phyloP scores from a whole-genome alignment of 2,329 filamentous ascomycete genomes.

The Trichoderma sp. region DNA sequence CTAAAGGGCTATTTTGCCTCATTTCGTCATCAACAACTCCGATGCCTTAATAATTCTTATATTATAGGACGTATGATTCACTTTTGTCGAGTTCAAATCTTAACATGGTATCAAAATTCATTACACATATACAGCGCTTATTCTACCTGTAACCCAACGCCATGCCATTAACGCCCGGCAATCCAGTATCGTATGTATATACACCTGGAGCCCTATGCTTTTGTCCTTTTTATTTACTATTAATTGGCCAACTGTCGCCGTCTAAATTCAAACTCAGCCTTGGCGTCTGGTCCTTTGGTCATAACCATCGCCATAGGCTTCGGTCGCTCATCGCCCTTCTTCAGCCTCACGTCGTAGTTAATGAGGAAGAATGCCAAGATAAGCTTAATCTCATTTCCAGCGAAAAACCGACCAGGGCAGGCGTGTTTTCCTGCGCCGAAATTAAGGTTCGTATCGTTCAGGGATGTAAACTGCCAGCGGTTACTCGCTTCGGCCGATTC shows the following conservation, averaged over 20 bases:
- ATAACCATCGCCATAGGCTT: slow-evolving; percentile 41
- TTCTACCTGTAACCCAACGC: neutral
- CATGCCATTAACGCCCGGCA: neutral
- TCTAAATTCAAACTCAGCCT: slow-evolving; percentile 44
- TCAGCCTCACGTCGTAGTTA: slow-evolving; percentile 49
- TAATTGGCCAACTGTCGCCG: slow-evolving; percentile 33
- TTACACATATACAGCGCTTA: neutral
- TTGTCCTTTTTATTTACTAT: neutral
- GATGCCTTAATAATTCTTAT: neutral
- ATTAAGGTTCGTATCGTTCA: slow-evolving; percentile 46
- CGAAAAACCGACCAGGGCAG: slow-evolving; percentile 52
- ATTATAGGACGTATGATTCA: neutral
- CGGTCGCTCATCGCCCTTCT: slow-evolving; percentile 40
- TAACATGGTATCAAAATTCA: neutral
- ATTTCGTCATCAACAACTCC: neutral
- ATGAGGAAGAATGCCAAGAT: slow-evolving; percentile 48
- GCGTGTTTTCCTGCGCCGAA: slow-evolving; percentile 52
- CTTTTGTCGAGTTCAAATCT: neutral
- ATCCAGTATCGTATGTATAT: neutral
- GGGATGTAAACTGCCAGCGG: slow-evolving; percentile 46
- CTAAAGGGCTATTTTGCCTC: neutral
- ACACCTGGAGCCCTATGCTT: neutral
- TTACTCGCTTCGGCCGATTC: slow-evolving; percentile 40
- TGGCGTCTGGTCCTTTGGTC: slow-evolving; percentile 45
- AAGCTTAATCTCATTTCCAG: slow-evolving; percentile 53